Percentiles rank a stretch among this genome's conserved stretches.
Evolutionary conservation across 2,329 filamentous ascomycete genomes (phyloP).

Genomic region (Xylaria sp.): DNA sequence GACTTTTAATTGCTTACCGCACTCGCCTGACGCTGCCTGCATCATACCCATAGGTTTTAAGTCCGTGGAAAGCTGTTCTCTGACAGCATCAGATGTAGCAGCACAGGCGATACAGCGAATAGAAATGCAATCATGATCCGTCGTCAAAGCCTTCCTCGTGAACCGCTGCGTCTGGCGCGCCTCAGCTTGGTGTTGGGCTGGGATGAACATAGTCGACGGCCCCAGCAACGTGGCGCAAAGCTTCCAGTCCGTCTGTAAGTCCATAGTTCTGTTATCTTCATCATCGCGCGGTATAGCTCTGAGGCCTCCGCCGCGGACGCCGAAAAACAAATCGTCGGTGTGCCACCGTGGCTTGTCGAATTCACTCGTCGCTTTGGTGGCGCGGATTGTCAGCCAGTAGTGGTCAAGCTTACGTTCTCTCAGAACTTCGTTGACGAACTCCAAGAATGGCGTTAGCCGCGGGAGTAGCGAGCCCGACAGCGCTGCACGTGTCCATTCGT

Average conservation of each 20-base stretch:
- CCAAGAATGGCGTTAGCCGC: slow-evolving; percentile 54
- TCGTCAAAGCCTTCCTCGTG: slow-evolving; percentile 44
- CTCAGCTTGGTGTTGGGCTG: slow-evolving; percentile 42
- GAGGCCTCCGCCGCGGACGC: slow-evolving; percentile 33
- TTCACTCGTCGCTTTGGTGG: slow-evolving; percentile 55
- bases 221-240: slow-evolving; percentile 59
- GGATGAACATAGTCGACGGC: slow-evolving; percentile 58
- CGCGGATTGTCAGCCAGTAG: slow-evolving; percentile 61
- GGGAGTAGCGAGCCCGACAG: slow-evolving; percentile 50
- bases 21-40: slow-evolving; percentile 47
- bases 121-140: slow-evolving; percentile 54
- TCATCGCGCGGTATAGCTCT: slow-evolving; percentile 26
- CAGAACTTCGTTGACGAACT: slow-evolving; percentile 53
- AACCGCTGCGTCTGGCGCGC: slow-evolving; percentile 50
- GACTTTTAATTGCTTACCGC: slow-evolving; percentile 34
- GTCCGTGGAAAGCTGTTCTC: slow-evolving; percentile 48
- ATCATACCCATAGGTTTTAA: slow-evolving; percentile 43
- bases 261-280: slow-evolving; percentile 13
- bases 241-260: slow-evolving; percentile 58
- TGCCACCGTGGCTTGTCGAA: slow-evolving; percentile 61
- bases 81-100: slow-evolving; percentile 53
- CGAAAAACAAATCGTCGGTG: slow-evolving; percentile 60
- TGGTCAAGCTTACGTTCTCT: slow-evolving; percentile 50
- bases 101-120: slow-evolving; percentile 58
- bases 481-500: slow-evolving; percentile 52